Evolutionary conservation across 331 rosid genomes (phyloP).

Genomic region (Malus hybrid): DNA sequence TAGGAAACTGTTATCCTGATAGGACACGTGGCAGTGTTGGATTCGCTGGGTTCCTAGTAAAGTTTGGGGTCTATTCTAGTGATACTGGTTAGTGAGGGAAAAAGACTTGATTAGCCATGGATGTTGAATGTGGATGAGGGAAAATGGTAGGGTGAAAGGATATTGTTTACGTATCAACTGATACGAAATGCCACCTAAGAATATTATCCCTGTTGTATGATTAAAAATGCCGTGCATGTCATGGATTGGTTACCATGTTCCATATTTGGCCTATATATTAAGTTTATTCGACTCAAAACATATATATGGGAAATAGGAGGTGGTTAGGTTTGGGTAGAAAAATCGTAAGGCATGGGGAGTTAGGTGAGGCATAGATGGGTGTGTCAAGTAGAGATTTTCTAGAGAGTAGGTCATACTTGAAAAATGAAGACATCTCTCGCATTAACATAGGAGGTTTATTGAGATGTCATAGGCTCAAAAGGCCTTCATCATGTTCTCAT

Average conservation of each 20-base stretch:
- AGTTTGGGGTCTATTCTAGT: background rate
- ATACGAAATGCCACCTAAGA: background rate
- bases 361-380: constrained; percentile 1
- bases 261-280: background rate
- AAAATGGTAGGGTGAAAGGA: background rate
- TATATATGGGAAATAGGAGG: background rate
- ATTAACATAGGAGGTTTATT: too few species aligned
- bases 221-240: background rate
- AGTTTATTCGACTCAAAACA: background rate
- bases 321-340: background rate
- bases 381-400: background rate
- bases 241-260: background rate
- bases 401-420: background rate
- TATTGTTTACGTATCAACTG: background rate
- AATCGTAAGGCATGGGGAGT: background rate
- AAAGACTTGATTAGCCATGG: background rate
- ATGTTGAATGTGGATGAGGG: background rate
- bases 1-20: background rate
- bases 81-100: background rate
- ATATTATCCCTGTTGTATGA: background rate
- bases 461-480: too few species aligned
- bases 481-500: too few species aligned
- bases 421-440: too few species aligned
- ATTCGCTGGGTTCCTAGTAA: background rate
- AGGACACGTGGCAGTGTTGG: background rate